Percentiles rank a stretch among this genome's conserved stretches.
These are phyloP conservation scores for Cercospora sp. DNA, from an alignment of 2,329 filamentous ascomycete genomes.

Conservation along the genomic window DNA sequence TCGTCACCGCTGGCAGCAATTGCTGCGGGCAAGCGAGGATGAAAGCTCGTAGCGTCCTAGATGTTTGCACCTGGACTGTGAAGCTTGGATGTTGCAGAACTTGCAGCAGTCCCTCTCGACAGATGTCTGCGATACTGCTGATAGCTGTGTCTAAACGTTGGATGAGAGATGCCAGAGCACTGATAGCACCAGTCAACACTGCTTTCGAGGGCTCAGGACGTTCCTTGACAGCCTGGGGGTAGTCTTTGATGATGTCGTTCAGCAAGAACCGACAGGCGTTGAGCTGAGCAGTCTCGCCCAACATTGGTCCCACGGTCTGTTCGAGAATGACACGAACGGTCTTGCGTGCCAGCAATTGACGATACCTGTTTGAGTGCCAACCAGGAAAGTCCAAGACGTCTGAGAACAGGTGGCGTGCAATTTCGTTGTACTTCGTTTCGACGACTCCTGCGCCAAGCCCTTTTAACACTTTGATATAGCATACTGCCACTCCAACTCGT, in stretches of 20 bases:
- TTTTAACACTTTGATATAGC: slow-evolving; percentile 79
- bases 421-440: slow-evolving; percentile 76
- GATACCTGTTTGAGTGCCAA: slow-evolving; percentile 81
- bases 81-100: slow-evolving; percentile 94
- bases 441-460: slow-evolving; percentile 79
- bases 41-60: slow-evolving; percentile 81
- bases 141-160: slow-evolving; percentile 78
- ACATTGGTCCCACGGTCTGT: slow-evolving; percentile 75
- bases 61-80: slow-evolving; percentile 87
- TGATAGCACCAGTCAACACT: slow-evolving; percentile 74
- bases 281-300: slow-evolving; percentile 86
- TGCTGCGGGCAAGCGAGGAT: slow-evolving; percentile 91
- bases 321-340: slow-evolving; percentile 83
- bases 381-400: slow-evolving; percentile 73
- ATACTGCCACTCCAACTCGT: slow-evolving; percentile 79
- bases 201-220: slow-evolving; percentile 86
- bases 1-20: slow-evolving; percentile 83
- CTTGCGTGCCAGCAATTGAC: slow-evolving; percentile 78
- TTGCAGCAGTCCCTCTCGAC: slow-evolving; percentile 83
- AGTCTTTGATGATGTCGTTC: slow-evolving; percentile 89
- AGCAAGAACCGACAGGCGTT: slow-evolving; percentile 78
- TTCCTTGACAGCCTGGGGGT: slow-evolving; percentile 85
- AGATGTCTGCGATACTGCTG: slow-evolving; percentile 74
- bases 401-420: slow-evolving; percentile 75
- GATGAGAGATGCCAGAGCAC: slow-evolving; percentile 76